phyloP scores from a whole-genome alignment of 148 eudicot species.

The Hydrangea macrophylla region DNA sequence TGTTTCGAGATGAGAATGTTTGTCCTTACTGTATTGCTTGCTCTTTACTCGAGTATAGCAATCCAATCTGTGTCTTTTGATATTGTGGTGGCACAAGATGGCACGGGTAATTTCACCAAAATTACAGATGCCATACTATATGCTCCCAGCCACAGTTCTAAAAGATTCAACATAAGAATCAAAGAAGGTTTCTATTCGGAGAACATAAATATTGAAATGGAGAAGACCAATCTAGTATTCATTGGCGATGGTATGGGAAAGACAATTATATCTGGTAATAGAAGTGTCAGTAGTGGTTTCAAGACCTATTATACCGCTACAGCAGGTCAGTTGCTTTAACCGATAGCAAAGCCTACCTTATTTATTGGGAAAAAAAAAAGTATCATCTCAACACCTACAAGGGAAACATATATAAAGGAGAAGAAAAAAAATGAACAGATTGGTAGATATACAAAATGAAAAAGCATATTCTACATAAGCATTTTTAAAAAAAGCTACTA shows the following conservation, averaged over 20 bases:
- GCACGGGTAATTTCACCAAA: background rate
- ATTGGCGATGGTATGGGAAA: background rate
- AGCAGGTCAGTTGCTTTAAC: constrained; percentile 3
- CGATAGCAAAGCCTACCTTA: too few relatives aligned
- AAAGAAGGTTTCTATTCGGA: background rate
- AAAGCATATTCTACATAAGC: too few relatives aligned
- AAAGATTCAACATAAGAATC: background rate
- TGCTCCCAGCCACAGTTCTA: background rate
- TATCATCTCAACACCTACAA: too few relatives aligned
- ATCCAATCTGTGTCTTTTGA: background rate
- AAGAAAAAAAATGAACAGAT: too few relatives aligned
- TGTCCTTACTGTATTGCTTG: background rate
- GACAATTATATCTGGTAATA: constrained; percentile 5
- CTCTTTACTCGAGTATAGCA: background rate
- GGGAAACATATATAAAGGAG: too few relatives aligned
- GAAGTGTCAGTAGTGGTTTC: background rate
- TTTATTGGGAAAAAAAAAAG: too few relatives aligned
- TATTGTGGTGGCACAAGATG: background rate
- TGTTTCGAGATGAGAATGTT: background rate
- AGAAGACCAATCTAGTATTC: background rate
- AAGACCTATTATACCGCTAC: background rate
- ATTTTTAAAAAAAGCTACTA: too few relatives aligned
- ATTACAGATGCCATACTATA: background rate
- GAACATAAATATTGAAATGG: background rate
- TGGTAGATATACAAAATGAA: too few relatives aligned